phyloP scores from a whole-genome alignment of 371 early-diverging fungal genomes.

The Basidiobolus meristosporus region DNA sequence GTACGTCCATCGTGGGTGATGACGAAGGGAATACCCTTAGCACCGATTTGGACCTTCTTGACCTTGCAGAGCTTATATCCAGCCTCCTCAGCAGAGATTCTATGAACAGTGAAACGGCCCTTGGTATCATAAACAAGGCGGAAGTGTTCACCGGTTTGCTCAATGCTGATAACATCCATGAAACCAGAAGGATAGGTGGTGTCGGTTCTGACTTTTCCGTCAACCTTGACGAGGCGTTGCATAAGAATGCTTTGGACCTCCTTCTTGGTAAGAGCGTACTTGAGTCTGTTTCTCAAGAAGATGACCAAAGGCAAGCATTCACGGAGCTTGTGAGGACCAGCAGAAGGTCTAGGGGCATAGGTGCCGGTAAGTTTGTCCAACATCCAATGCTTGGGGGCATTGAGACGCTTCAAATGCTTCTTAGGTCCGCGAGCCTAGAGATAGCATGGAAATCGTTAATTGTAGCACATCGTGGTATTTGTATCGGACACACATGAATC shows the following conservation, averaged over 20 bases:
- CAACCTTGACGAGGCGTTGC: constrained; percentile 98
- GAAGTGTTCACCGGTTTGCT: no score
- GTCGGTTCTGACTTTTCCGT: constrained; percentile 98
- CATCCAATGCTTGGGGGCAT: constrained; percentile 99
- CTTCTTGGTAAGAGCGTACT: constrained; percentile 98
- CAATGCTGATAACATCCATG: no score
- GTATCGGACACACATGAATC: no score
- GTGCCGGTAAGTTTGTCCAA: constrained; percentile 97
- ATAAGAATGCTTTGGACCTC: constrained; percentile 89
- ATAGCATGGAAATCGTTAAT: no score
- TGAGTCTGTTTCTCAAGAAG: constrained; percentile 97
- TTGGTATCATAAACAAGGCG: no score
- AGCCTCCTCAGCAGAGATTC: no score
- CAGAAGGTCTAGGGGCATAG: constrained; percentile 94
- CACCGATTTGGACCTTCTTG: constrained; percentile 81
- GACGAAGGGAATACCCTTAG: constrained; percentile 87
- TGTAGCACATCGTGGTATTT: no score
- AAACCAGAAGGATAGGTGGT: constrained; percentile 96
- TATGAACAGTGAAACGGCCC: no score
- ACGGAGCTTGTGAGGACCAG: constrained; percentile 98
- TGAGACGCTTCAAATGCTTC: constrained; percentile 99
- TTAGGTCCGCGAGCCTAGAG: constrained; percentile 98
- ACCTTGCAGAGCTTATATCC: constrained; percentile 97
- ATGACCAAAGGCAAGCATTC: constrained; percentile 98
- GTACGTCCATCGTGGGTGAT: no score